Evolutionary conservation across 1,284 basidiomycete genomes (phyloP).

Genomic region (Papiliotrema laurentii): DNA sequence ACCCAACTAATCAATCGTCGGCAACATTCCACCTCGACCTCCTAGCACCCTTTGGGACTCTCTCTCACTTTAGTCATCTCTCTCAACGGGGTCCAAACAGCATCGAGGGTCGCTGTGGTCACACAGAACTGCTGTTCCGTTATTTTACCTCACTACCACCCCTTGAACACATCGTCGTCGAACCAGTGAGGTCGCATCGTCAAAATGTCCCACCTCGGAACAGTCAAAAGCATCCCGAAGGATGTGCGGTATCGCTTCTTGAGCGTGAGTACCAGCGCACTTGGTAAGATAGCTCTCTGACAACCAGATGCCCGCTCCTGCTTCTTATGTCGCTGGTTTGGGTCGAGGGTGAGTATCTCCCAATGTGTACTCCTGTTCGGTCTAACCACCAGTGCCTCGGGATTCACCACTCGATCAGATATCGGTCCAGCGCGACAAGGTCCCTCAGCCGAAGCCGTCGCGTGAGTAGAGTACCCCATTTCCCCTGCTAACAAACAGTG

Average conservation of each 20-base stretch:
- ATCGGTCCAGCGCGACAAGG: slow-evolving; percentile 96
- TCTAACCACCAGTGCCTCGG: slow-evolving; percentile 66
- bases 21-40: too few relatives aligned
- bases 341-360: slow-evolving; percentile 69
- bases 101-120: too few relatives aligned
- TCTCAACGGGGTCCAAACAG: too few relatives aligned
- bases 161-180: too few relatives aligned
- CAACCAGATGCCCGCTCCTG: slow-evolving; percentile 64
- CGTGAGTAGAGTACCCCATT: slow-evolving; percentile 53
- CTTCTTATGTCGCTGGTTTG: slow-evolving; percentile 92
- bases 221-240: slow-evolving; percentile 43
- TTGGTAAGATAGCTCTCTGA: background rate
- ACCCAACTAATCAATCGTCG: too few relatives aligned
- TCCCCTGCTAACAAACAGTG: slow-evolving; percentile 49
- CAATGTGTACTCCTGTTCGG: too few relatives aligned
- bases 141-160: too few relatives aligned
- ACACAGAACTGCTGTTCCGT: too few relatives aligned
- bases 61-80: too few relatives aligned
- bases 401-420: slow-evolving; percentile 97
- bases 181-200: too few relatives aligned
- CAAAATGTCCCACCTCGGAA: slow-evolving; percentile 42
- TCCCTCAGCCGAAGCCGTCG: slow-evolving; percentile 79
- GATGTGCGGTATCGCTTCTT: slow-evolving; percentile 45
- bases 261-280: slow-evolving; percentile 19
- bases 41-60: too few relatives aligned